Conservation (phyloP, 2,329 filamentous ascomycete species). For the Cladosporium austrohemisphaericum region DNA sequence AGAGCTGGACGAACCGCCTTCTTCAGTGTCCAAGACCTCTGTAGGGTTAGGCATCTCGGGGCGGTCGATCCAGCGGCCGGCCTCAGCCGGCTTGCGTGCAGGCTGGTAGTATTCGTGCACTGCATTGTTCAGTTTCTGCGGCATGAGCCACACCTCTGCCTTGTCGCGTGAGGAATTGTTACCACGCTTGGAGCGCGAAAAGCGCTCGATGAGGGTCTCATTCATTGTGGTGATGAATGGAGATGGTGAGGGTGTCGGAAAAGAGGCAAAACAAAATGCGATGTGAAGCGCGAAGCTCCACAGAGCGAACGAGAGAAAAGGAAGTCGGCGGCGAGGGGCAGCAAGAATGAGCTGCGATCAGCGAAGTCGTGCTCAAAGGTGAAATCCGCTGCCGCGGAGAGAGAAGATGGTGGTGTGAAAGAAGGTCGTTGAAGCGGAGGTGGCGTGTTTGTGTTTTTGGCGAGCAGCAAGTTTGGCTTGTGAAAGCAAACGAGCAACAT, state of each 20-base stretch:
- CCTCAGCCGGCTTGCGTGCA: constrained; percentile 16
- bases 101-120: constrained; percentile 29
- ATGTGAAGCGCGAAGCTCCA: too few relatives aligned
- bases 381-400: too few relatives aligned
- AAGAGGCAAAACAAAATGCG: background rate
- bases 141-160: constrained; percentile 20
- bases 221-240: constrained; percentile 18
- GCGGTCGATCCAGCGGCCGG: constrained; percentile 28
- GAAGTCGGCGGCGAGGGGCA: too few relatives aligned
- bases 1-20: constrained; percentile 6
- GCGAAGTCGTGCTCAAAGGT: too few relatives aligned
- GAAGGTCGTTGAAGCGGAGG: background rate
- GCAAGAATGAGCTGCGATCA: too few relatives aligned
- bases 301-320: background rate
- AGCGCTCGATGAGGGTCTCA: constrained; percentile 29
- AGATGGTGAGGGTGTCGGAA: background rate
- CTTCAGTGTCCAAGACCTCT: constrained; percentile 47
- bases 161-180: background rate
- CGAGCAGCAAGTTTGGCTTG: background rate
- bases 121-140: constrained; percentile 25
- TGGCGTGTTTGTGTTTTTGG: constrained; percentile 3
- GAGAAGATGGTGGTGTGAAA: background rate
- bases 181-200: constrained; percentile 19
- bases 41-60: constrained; percentile 54
- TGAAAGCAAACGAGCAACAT: background rate